Base-by-base conservation (phyloP, 1,284 basidiomycete genomes). In the Trichosporon sp. region DNA sequence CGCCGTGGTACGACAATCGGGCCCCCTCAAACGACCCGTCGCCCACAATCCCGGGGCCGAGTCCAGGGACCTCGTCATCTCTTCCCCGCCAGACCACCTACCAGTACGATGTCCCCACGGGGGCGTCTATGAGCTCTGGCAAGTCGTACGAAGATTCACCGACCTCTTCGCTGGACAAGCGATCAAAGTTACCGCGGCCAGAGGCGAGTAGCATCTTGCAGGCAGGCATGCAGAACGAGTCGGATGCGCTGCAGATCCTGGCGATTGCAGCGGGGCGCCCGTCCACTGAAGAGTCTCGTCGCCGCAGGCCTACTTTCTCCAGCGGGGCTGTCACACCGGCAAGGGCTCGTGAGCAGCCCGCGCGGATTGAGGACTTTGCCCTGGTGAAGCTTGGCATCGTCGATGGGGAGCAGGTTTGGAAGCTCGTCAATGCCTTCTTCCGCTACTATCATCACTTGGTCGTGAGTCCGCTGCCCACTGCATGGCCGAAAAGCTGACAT, bases 371-470 rank as follows among this genome's bases (percentile, higher is more conserved):
- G 9, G 69, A 74, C n/a, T 82, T 82, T 65, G 72, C 78, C 1
- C 70, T 83, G 37, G 72, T 82, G 29, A 74, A 77, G 31, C 70
- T 79, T 19, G 79, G 79, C 0, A 77, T 81, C 14, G 59, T 82
- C 7, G 71, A 72, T 4, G 70, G 69, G 4, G 70, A 70, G 14
- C 74, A 78, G 65, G 72, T 81, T 4, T 60, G 69, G 4, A 67
- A 65, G 19, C 73, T 81, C 33, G 73, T 76, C 9, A 72, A 78
- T 6, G 68, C 68, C 1, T 82, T 81, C 66, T 82, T 82, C 68
- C 65, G 70, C 4, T 73, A 75, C 46, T 74, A 81, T 58, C 82
- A 83, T 64, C 78, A 80, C 63, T 70, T 82, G 32, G 81, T 82
- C 58, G 79, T 80, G 59, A 73, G 79, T 73, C 1, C 13, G 3